Base-by-base conservation (phyloP, 1,284 basidiomycete genomes). In the Malassezia arunalokei region DNA sequence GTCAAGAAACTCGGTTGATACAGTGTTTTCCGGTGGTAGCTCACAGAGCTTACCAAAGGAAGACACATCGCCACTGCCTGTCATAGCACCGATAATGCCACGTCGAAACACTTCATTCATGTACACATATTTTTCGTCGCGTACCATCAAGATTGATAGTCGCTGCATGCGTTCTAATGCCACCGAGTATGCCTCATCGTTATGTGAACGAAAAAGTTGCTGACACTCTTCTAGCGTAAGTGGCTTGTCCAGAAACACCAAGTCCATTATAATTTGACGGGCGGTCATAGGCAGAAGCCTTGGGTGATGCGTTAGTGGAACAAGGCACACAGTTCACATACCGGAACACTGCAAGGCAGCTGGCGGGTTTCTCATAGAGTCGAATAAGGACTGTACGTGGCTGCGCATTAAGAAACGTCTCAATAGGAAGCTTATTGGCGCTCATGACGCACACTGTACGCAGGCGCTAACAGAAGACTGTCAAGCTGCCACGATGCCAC, bases 291-390 rank as follows among this genome's bases (percentile, higher is more conserved):
- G 84, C 20, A 98, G 76, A 17, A 96, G 78, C 45, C 91, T 91
- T 43, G 11, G 30, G 30, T 38, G 20, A 24, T 4, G 20, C 20
- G 20, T 24, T 24, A 24, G 33, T 12, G 33, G 15, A 35, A 12
- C 33, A 3, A 12, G 33, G 15, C 33, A 35, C 33, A 35, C 3
- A 11, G 33, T 35, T 15, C 43, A 51, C 74, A 65, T 59, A 87
- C 87, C 90, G 82, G 73, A 95, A 90, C 73, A 98, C 83, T 40
- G 89, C 87, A 31, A 98, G 81, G 76, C 90, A 94, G 73, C 87
- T 85, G 2, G 89, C 91, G 17, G 92, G 90, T 15, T 83, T 82
- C 65, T 84, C 81, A 73, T 94, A 98, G 43, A 96, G 78, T 43
- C 87, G 80, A 43, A 82, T 85, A 53, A 92, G 78, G 37, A 86